Conservation (phyloP, 108 stramenopile species). For the Bacterosira constricta region DNA sequence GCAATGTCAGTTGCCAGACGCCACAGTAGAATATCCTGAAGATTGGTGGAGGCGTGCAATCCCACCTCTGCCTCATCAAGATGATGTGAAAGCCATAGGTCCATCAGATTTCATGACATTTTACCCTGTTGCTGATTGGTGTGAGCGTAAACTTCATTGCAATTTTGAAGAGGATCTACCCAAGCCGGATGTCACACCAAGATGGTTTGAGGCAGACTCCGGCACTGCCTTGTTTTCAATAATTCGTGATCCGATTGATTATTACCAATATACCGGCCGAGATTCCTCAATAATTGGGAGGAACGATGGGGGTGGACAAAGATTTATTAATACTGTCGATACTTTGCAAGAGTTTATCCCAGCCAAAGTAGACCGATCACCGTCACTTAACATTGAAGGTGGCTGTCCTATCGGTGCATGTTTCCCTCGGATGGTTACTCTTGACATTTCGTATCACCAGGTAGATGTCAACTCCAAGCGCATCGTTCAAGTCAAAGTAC, state of each 20-base stretch:
- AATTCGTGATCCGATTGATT: conserved; percentile 71
- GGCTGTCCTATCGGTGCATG: conserved; percentile 61
- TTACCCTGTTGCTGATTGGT: conserved; percentile 80
- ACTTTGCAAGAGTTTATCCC: conserved; percentile 69
- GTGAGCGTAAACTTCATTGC: conserved; percentile 60
- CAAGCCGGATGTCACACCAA: conserved; percentile 54
- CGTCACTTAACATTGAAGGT: conserved; percentile 47
- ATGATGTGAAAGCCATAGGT: conserved; percentile 67
- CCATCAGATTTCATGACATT: conserved; percentile 58
- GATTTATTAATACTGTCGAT: conserved; percentile 32
- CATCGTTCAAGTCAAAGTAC: conserved; percentile 56
- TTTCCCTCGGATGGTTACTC: conserved; percentile 67
- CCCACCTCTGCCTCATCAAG: conserved; percentile 69
- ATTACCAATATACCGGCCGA: conserved; percentile 72
- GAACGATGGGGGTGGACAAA: conserved; percentile 52
- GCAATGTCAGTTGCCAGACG: conserved; percentile 33
- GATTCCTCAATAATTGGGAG: conserved; percentile 3
- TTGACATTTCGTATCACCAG: conserved; percentile 82
- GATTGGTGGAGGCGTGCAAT: conserved; percentile 62
- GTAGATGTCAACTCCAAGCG: conserved; percentile 58
- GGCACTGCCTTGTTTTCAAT: conserved; percentile 69
- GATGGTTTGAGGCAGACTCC: conserved; percentile 81
- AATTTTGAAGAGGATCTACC: conserved; percentile 64
- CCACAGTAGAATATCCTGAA: conserved; percentile 25
- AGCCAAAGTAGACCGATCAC: conserved; percentile 61